These are phyloP conservation scores for Pseudogymnoascus sp. DNA, from an alignment of 2,329 filamentous ascomycete genomes.

Conservation along the genomic window DNA sequence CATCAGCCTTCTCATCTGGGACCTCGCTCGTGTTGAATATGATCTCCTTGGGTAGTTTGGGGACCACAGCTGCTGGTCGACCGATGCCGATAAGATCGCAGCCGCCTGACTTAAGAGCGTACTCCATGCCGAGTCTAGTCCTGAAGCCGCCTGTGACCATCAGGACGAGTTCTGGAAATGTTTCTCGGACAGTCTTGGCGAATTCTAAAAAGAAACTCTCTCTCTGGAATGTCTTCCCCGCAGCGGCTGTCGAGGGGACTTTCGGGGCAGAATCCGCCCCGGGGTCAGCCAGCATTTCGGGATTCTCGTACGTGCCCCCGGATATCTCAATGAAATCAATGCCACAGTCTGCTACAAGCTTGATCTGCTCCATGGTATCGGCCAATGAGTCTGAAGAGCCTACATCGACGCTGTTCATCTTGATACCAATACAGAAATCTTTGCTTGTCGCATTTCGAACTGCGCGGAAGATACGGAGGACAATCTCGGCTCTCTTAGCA, in stretches of 20 bases:
- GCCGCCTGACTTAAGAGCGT: constrained; percentile 37
- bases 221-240: constrained; percentile 42
- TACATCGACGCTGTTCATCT: constrained; percentile 51
- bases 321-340: constrained; percentile 64
- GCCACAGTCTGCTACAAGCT: constrained; percentile 38
- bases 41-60: constrained; percentile 33
- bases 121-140: constrained; percentile 41
- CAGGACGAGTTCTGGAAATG: constrained; percentile 38
- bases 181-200: constrained; percentile 41
- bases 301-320: constrained; percentile 53
- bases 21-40: constrained; percentile 28
- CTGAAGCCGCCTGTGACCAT: constrained; percentile 60
- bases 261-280: constrained; percentile 13
- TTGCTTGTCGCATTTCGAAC: constrained; percentile 35
- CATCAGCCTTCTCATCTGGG: constrained; percentile 20
- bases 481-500: constrained; percentile 61
- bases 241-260: constrained; percentile 14
- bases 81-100: constrained; percentile 45
- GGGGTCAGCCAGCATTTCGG: constrained; percentile 30
- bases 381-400: constrained; percentile 33
- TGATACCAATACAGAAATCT: constrained; percentile 44
- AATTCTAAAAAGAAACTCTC: constrained; percentile 66
- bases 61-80: constrained; percentile 38
- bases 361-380: constrained; percentile 51
- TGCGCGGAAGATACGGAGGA: constrained; percentile 58